Conservation (phyloP, 495 filamentous ascomycete species). For the Podospora didyma region DNA sequence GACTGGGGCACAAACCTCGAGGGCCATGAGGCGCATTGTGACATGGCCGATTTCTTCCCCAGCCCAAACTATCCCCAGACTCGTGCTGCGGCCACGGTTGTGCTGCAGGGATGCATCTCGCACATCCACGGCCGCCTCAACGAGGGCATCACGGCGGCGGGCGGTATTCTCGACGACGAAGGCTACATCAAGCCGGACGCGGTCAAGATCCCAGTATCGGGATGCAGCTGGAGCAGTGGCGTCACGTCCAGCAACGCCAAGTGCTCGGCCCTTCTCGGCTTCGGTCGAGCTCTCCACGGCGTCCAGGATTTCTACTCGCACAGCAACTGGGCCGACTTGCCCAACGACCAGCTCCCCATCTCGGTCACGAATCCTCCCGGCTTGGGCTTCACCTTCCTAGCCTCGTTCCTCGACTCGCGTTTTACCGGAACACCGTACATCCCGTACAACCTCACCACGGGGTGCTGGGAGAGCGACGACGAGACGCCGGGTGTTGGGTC, state of each 20-base stretch:
- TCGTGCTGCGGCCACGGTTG: not conserved
- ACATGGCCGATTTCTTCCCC: not conserved
- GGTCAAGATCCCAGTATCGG: not conserved
- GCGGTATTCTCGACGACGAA: not conserved
- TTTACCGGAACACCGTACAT: not conserved
- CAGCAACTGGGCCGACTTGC: not conserved
- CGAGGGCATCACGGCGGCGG: conserved; percentile 1
- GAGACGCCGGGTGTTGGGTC: not conserved
- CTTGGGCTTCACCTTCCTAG: not conserved
- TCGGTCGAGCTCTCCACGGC: not conserved
- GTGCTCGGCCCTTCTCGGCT: not conserved
- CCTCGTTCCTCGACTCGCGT: not conserved
- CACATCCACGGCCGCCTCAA: not conserved
- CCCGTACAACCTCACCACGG: not conserved
- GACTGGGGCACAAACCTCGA: too few species aligned
- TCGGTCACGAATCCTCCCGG: not conserved
- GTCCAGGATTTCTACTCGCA: conserved; percentile 3
- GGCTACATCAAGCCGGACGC: not conserved
- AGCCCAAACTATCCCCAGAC: not conserved
- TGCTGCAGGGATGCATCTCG: not conserved
- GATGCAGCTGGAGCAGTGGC: not conserved
- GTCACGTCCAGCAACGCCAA: not conserved
- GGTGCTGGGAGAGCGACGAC: not conserved
- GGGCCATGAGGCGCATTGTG: not conserved
- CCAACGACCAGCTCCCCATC: not conserved